Conservation (phyloP, 1,284 basidiomycete genomes). For the Trichosporon ovoides region DNA sequence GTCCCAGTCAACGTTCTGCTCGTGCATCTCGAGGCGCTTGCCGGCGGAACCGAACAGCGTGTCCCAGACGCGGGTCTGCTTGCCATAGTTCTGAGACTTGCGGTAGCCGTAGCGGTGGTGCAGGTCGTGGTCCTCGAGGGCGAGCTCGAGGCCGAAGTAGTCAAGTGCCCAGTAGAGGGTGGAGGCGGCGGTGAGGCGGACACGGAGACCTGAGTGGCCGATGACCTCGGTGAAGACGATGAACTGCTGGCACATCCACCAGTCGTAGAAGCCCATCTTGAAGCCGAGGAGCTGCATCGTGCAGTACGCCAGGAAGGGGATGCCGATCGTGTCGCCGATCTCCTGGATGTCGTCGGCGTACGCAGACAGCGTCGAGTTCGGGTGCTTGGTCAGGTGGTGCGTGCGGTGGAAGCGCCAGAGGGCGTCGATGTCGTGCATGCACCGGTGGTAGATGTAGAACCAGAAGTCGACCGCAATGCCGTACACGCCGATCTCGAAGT, state of each 20-base stretch:
- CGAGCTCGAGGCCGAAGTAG: slow-evolving; percentile 7
- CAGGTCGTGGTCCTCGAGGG: slow-evolving; percentile 9
- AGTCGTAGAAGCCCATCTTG: slow-evolving; percentile 7
- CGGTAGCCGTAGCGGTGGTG: slow-evolving; percentile 11
- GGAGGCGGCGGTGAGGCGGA: slow-evolving; percentile 3
- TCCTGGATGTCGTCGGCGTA: slow-evolving; percentile 9
- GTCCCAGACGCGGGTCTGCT: slow-evolving; percentile 10
- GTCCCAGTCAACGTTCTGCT: slow-evolving; percentile 2
- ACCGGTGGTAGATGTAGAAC: slow-evolving; percentile 11
- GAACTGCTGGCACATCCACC: slow-evolving; percentile 10
- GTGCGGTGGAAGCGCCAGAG: slow-evolving; percentile 12
- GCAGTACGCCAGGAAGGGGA: slow-evolving; percentile 2
- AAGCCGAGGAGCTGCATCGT: slow-evolving; percentile 5
- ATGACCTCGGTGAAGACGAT: slow-evolving; percentile 9
- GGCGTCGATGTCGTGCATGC: slow-evolving; percentile 9
- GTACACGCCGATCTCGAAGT: slow-evolving; percentile 6
- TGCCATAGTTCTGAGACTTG: slow-evolving; percentile 10
- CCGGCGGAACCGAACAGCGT: slow-evolving; percentile 5
- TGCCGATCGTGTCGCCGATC: slow-evolving; percentile 4
- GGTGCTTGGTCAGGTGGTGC: slow-evolving; percentile 11
- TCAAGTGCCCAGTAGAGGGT: not conserved
- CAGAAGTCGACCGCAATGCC: slow-evolving; percentile 3
- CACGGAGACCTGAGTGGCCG: slow-evolving; percentile 6
- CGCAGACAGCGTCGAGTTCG: slow-evolving; percentile 4
- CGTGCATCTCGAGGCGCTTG: slow-evolving; percentile 4